Evolutionary conservation across 805 yeast species (phyloP), one percentile per base, ranked within the genome.

Genomic region (Metschnikowia orientalis): DNA sequence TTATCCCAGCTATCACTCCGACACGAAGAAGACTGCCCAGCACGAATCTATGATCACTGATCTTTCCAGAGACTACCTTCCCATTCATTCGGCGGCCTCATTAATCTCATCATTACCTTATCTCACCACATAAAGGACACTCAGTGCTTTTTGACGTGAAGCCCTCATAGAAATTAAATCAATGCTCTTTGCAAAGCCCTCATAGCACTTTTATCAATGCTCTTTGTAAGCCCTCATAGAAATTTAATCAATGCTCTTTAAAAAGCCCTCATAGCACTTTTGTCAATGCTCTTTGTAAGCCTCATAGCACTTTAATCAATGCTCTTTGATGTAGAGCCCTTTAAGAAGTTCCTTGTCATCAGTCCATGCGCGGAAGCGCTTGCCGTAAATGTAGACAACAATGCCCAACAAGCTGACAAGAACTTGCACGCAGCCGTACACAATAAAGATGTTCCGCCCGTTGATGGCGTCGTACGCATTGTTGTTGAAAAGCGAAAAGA

Each of bases 401-500:
- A 77, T 58, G 0, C 70, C 79, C 25, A 61, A 51, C 29, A 72
- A 37, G 29, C 79, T 69, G 6, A 77, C 47, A 21, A 62, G 57
- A 13, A 75, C 46, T 44, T 77, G 76, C 15, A 73, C 61, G 18
- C 69, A 54, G 1, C 80, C 82, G 47, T 69, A 77, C 3, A 68
- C 69, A 15, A 75, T 53, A 43, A 71, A 77, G 6, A 73, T 58
- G n/a, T 60, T 61, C 37, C 62, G 63, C 21, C 67, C 47, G 10
- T 80, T 78, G 5, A 59, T 40, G 3, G 50, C 26, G 23, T 54
- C 61, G 25, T 63, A 53, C 37, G 73, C 76, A 18, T 56, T 42
- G 32, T 71, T 73, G 46, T 73, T 77, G 55, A 77, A 77, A 16
- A 77, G 58, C 4, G 81, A 73, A 45, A 77, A 77, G 10, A 66